phyloP scores from a whole-genome alignment of 768 basidiomycete genomes.

The Scleroderma bovista region DNA sequence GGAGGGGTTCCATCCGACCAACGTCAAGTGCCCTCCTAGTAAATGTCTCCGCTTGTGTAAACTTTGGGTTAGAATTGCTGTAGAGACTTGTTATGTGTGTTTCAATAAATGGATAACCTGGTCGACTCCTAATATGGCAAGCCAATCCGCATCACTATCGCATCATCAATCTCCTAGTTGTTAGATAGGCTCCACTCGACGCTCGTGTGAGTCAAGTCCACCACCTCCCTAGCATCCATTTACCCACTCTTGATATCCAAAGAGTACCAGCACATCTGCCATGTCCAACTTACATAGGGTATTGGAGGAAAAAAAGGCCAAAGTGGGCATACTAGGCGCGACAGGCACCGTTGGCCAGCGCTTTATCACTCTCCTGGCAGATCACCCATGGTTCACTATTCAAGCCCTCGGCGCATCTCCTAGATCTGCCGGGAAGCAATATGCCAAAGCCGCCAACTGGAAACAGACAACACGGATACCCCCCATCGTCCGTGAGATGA shows the following conservation, averaged over 20 bases:
- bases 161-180: not conserved
- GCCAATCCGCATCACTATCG: not conserved
- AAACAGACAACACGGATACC: conserved; percentile 84
- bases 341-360: conserved; percentile 96
- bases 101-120: too few relatives aligned
- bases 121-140: not conserved
- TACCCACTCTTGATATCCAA: not conserved
- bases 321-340: conserved; percentile 79
- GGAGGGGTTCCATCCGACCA: too few relatives aligned
- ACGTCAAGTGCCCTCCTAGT: too few relatives aligned
- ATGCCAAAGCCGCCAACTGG: conserved; percentile 73
- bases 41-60: not conserved
- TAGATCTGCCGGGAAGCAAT: conserved; percentile 80
- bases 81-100: too few relatives aligned
- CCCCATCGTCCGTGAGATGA: conserved; percentile 40
- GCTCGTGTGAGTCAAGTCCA: not conserved
- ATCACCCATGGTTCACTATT: conserved; percentile 87
- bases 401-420: conserved; percentile 86
- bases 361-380: conserved; percentile 82
- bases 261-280: not conserved
- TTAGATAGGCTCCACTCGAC: too few relatives aligned
- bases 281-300: conserved; percentile 16
- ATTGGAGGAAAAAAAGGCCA: conserved; percentile 23
- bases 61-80: not conserved
- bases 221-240: not conserved